Conservation (phyloP, 2,329 filamentous ascomycete genomes). For the Colletotrichum incanum region DNA sequence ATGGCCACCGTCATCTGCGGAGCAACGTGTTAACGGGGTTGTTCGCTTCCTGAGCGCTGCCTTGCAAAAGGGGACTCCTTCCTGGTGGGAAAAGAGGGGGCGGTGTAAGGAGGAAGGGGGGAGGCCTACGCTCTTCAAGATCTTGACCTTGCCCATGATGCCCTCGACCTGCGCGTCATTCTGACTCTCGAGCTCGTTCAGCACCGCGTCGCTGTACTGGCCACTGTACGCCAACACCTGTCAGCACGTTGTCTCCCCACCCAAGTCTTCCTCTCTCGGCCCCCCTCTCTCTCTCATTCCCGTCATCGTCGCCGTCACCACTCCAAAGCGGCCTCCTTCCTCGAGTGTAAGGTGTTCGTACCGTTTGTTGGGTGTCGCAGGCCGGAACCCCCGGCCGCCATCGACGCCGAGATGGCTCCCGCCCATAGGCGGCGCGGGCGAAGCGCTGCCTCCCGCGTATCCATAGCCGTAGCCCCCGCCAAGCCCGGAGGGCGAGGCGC, state of each 20-base stretch:
- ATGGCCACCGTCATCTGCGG: slow-evolving; percentile 89
- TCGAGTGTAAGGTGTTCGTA: slow-evolving; percentile 52
- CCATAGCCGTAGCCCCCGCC: slow-evolving; percentile 70
- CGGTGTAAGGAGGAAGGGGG: slow-evolving; percentile 24
- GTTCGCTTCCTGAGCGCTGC: not conserved
- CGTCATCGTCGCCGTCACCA: not conserved
- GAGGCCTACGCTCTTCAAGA: slow-evolving; percentile 85
- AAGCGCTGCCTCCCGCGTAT: slow-evolving; percentile 47
- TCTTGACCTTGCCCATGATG: slow-evolving; percentile 90
- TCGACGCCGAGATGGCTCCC: slow-evolving; percentile 51
- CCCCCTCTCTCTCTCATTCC: not conserved
- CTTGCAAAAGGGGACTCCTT: not conserved
- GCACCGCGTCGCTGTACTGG: slow-evolving; percentile 92
- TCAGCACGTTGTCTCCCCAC: slow-evolving; percentile 9
- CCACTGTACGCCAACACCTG: slow-evolving; percentile 67
- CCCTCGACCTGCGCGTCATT: slow-evolving; percentile 92
- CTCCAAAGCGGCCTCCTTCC: not conserved
- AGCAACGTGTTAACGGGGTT: slow-evolving; percentile 35
- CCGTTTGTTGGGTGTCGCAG: slow-evolving; percentile 81
- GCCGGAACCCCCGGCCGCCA: slow-evolving; percentile 64
- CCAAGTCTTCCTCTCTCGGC: not conserved
- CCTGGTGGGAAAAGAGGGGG: not conserved
- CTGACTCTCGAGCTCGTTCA: slow-evolving; percentile 95
- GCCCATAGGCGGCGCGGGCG: slow-evolving; percentile 40
- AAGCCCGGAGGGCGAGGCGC: slow-evolving; percentile 60